phyloP scores from a whole-genome alignment of 257 asterid genomes.

The Fraxinus pennsylvanica region DNA sequence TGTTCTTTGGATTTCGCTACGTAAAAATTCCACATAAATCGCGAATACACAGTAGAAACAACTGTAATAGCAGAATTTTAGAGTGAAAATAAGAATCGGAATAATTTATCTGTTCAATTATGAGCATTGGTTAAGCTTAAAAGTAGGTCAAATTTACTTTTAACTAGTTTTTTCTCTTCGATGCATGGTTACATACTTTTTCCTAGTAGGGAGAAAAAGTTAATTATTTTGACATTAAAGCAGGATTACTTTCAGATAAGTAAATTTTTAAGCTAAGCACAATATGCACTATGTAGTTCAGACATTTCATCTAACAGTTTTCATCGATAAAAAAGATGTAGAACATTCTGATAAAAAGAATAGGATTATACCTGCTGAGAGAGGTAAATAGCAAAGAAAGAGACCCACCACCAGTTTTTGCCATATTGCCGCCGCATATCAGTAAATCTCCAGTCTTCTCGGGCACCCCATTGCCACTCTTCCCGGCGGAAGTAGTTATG shows the following conservation, averaged over 20 bases:
- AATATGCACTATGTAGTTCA: neutral
- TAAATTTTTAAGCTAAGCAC: neutral
- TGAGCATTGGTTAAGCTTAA: neutral
- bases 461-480: conserved; percentile 89
- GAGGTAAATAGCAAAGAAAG: conserved; percentile 74
- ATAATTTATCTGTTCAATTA: neutral
- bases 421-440: conserved; percentile 71
- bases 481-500: conserved; percentile 97
- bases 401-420: conserved; percentile 88
- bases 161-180: neutral
- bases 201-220: neutral
- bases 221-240: neutral
- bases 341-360: neutral
- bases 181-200: neutral
- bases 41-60: neutral
- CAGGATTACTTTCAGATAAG: neutral
- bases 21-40: neutral
- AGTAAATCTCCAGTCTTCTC: conserved; percentile 90
- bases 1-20: neutral
- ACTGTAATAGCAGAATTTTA: neutral
- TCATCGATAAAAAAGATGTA: neutral
- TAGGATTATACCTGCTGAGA: conserved; percentile 69
- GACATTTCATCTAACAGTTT: conserved; percentile 39
- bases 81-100: neutral
- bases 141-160: neutral